A percentile compares a stretch with the other conserved stretches of the same genome.
phyloP scores from a whole-genome alignment of 805 yeast species.

The Starmerella sirachaensis region DNA sequence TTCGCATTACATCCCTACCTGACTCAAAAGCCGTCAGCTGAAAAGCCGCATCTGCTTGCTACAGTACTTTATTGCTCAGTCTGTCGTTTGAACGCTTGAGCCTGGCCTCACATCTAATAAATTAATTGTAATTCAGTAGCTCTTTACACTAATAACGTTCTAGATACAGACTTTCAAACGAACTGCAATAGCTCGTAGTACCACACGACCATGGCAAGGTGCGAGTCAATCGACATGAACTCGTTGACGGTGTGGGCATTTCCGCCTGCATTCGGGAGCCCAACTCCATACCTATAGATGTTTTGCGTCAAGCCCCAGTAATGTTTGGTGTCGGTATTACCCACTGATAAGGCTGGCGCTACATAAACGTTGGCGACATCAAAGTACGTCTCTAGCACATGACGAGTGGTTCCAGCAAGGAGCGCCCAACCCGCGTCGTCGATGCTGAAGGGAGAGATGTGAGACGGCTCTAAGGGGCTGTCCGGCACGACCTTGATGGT shows the following conservation, averaged over 20 bases:
- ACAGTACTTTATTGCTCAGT: too few species aligned
- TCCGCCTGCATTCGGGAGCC: constrained; percentile 14
- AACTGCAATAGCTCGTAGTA: constrained; percentile 24
- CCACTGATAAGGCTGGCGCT: constrained; percentile 51
- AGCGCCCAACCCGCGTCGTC: constrained; percentile 37
- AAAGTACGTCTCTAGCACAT: constrained; percentile 39
- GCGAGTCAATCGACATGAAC: constrained; percentile 40
- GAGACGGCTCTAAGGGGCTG: constrained; percentile 39
- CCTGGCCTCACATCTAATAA: too few species aligned
- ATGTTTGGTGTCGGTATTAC: constrained; percentile 58
- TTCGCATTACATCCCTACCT: too few species aligned
- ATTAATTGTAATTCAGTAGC: too few species aligned
- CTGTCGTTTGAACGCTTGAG: too few species aligned
- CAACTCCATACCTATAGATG: constrained; percentile 40
- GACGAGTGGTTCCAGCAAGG: constrained; percentile 51
- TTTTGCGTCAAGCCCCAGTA: constrained; percentile 51
- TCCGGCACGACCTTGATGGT: constrained; percentile 24
- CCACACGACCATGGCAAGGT: constrained; percentile 32
- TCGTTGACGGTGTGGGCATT: constrained; percentile 53
- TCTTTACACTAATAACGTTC: too few species aligned
- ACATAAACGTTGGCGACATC: constrained; percentile 33
- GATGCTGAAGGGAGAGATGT: constrained; percentile 35
- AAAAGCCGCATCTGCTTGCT: neutral
- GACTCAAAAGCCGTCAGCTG: neutral
- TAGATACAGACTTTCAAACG: neutral